These are phyloP conservation scores for Beta corolliflora DNA, from an alignment of 179 eudicot species.

Conservation along the genomic window DNA sequence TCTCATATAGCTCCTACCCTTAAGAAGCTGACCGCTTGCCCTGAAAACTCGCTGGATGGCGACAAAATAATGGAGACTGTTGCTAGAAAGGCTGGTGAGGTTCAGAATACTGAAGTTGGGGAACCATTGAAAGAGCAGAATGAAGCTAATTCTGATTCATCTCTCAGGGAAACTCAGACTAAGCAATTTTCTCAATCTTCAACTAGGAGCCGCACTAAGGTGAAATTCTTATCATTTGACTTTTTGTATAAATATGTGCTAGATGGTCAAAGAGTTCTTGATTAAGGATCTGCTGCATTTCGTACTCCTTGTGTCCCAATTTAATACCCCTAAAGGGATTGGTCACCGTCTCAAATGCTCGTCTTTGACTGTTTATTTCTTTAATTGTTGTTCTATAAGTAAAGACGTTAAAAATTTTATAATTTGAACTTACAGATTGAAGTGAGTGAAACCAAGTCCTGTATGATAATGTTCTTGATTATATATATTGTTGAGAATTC, in stretches of 20 bases:
- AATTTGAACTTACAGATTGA: no score
- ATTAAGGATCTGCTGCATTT: no score
- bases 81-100: conserved; percentile 34
- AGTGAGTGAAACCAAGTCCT: no score
- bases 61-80: conserved; percentile 25
- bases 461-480: no score
- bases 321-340: no score
- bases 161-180: conserved; percentile 31
- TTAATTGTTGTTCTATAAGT: no score
- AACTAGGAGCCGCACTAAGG: conserved; percentile 79
- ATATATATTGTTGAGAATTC: no score
- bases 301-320: no score
- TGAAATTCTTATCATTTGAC: conserved; percentile 14
- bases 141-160: conserved; percentile 34
- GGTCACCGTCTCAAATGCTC: no score
- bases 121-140: conserved; percentile 41
- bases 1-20: conserved; percentile 18
- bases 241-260: background rate
- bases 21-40: conserved; percentile 24
- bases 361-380: no score
- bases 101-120: conserved; percentile 30
- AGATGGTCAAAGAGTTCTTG: background rate
- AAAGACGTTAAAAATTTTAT: no score
- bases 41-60: conserved; percentile 18
- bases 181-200: conserved; percentile 44